Evolutionary conservation across 345 rosid species (phyloP), one percentile per base, ranked within the genome.

Genomic region (Moricandia moricandioides): DNA sequence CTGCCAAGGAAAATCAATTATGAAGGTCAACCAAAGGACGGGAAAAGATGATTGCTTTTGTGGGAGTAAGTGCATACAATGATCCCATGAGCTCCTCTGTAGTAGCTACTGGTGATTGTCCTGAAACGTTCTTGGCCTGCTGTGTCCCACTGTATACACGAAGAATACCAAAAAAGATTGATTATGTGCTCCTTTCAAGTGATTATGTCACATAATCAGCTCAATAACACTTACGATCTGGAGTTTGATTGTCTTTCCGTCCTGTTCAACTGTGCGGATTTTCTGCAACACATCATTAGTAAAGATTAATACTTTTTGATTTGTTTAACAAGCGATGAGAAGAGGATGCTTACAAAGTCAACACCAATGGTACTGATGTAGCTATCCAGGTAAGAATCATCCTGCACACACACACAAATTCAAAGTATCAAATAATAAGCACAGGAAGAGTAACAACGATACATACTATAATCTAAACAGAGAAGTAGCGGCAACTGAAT

Each of bases 81-180:
- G 70, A 89, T 91, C 70, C 97, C 97, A 86, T 91, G 97, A 39
- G 97, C 97, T 61, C 96, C 97, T 78, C 96, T 90, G 74, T 91
- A 89, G 84, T 91, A 91, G 84, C 93, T 89, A 74, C 97, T 91
- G 34, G 97, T 89, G 77, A 89, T 91, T 33, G 97, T 91, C 86
- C 97, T 85, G 81, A 91, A 91, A 71, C 96, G 87, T 76, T 91
- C 97, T 82, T 91, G 97, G 2, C 97, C 97, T 33, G 97, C 97
- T 69, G 97, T 91, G 70, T 91, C 97, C 97, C 97, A 91, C 96
- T 91, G 83, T 74, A 77, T 17, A 54, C 12, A 51, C 5, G 4
- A 27, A 3, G 29, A 57, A 35, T 5, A 7, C 34, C 30, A 72
- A 52, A 37, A 18, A 18, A 71, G 37, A 27, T 26, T 71, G 17